Base-by-base conservation (phyloP, 2,329 filamentous ascomycete species). In the Madurella fahalii region DNA sequence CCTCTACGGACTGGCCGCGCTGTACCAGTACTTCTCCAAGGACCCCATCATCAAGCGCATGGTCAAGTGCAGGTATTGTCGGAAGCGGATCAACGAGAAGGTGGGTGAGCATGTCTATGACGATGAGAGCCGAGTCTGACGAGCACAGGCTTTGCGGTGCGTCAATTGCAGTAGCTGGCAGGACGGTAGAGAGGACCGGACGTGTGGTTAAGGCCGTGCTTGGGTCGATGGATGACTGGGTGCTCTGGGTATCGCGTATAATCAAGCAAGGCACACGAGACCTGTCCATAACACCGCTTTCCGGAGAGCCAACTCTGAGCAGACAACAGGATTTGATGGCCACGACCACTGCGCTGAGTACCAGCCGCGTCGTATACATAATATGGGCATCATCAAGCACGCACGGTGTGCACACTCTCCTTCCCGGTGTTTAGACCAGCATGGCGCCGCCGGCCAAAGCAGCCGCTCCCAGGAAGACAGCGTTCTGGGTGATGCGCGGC, bases 31-130 rank as follows among this genome's bases (percentile, higher is more conserved):
- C 58, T 65, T 83, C 11, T 82, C 80, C 12, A 75, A 78, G 11
- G 85, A 89, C 50, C 80, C 82, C 13, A 85, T 90, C 59, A 86
- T 90, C 67, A 89, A 89, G 72, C 82, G 80, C 61, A 82, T 80
- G 25, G 76, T 84, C 50, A 86, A 83, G 69, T 90, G 86, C 71
- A 79, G 74, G 64, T 90, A 86, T 64, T 88, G 85, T 65, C 74
- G 78, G 56, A 83, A 84, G 68, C 73, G 71, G 20, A 82, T 87
- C 54, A 85, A 79, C 62, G 78, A 81, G 49, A 84, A 84, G 77
- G 85, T 84, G 53, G 63, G 73, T 57, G 9, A 5, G 9, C 7
- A 18, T 25, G 1, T 2, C 4, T 40, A 15, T n/a, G 18, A 12
- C 5, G 34, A 25, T 7, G 7, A 41, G 12, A 17, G 15, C 15